Evolutionary conservation across 2,329 filamentous ascomycete species (phyloP).

Genomic region (Cryphonectria radicalis): DNA sequence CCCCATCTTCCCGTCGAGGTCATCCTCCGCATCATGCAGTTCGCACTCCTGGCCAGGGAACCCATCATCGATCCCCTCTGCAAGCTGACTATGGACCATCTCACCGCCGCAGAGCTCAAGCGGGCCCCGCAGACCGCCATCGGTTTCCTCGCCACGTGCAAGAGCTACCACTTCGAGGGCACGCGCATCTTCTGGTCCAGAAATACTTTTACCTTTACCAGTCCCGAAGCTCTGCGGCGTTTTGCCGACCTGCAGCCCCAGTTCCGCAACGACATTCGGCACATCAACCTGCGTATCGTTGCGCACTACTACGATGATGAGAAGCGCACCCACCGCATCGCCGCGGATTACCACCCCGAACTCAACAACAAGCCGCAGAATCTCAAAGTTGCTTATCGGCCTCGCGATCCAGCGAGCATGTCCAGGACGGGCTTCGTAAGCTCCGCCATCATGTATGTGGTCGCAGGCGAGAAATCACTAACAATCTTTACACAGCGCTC

Average conservation of each 20-base stretch:
- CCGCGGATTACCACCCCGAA: slow-evolving; percentile 47
- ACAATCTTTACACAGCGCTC: slow-evolving; percentile 40
- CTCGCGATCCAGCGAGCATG: slow-evolving; percentile 48
- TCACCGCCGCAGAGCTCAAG: slow-evolving; percentile 49
- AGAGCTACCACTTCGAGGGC: slow-evolving; percentile 54
- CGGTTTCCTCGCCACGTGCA: slow-evolving; percentile 57
- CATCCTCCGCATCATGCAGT: slow-evolving; percentile 55
- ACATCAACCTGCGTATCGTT: slow-evolving; percentile 57
- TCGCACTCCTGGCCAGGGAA: slow-evolving; percentile 51
- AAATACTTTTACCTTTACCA: slow-evolving; percentile 60
- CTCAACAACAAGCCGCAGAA: slow-evolving; percentile 47
- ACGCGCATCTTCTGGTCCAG: slow-evolving; percentile 54
- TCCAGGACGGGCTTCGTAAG: slow-evolving; percentile 52
- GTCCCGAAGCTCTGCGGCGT: slow-evolving; percentile 51
- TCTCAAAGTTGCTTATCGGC: slow-evolving; percentile 48
- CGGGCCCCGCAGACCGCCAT: slow-evolving; percentile 56
- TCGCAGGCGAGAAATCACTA: background rate
- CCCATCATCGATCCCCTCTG: slow-evolving; percentile 61
- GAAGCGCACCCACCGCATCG: slow-evolving; percentile 46
- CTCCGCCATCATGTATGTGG: background rate
- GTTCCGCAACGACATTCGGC: slow-evolving; percentile 49
- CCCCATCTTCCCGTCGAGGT: slow-evolving; percentile 58
- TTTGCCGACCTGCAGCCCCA: slow-evolving; percentile 51
- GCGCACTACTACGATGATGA: slow-evolving; percentile 61
- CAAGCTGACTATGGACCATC: slow-evolving; percentile 46